Conservation (phyloP, 2,329 filamentous ascomycete genomes). For the Cercospora berteroae region DNA sequence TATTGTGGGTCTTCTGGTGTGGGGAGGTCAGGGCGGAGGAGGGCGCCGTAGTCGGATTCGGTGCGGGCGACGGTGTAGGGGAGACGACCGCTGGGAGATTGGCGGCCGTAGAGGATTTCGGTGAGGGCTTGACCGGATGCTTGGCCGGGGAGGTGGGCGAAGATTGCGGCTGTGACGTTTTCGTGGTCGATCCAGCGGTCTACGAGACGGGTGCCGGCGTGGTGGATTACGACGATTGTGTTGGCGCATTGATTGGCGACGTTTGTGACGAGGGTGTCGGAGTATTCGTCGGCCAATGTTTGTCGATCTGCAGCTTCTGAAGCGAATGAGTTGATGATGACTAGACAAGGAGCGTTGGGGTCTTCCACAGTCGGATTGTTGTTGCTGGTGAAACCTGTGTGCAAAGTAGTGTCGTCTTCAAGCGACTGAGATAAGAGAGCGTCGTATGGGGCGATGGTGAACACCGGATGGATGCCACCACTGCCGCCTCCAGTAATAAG, state of each 20-base stretch:
- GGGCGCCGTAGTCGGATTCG: constrained; percentile 32
- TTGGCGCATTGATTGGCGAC: constrained; percentile 34
- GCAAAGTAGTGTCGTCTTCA: constrained; percentile 28
- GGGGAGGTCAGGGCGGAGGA: constrained; percentile 24
- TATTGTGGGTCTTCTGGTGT: constrained; percentile 24
- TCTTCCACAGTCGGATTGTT: constrained; percentile 28
- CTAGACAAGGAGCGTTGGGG: constrained; percentile 31
- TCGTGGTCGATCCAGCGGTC: constrained; percentile 34
- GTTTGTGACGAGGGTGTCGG: constrained; percentile 33
- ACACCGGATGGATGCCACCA: constrained; percentile 29
- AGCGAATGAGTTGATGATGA: constrained; percentile 35
- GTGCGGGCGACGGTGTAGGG: constrained; percentile 35
- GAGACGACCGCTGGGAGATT: constrained; percentile 33
- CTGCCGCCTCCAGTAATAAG: constrained; percentile 34
- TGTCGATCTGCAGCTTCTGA: constrained; percentile 32
- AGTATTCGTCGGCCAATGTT: constrained; percentile 30
- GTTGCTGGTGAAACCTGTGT: constrained; percentile 27
- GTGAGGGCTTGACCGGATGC: constrained; percentile 26
- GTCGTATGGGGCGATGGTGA: constrained; percentile 31
- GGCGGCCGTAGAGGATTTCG: constrained; percentile 29
- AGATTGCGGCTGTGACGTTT: constrained; percentile 26
- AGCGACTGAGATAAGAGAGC: constrained; percentile 31
- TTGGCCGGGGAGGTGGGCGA: constrained; percentile 26
- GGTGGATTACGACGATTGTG: constrained; percentile 37
- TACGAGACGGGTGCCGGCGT: constrained; percentile 33